Evolutionary conservation across 176 grass and related monocot species (phyloP), one percentile per base, ranked within the genome.

Genomic region (Areca catechu): DNA sequence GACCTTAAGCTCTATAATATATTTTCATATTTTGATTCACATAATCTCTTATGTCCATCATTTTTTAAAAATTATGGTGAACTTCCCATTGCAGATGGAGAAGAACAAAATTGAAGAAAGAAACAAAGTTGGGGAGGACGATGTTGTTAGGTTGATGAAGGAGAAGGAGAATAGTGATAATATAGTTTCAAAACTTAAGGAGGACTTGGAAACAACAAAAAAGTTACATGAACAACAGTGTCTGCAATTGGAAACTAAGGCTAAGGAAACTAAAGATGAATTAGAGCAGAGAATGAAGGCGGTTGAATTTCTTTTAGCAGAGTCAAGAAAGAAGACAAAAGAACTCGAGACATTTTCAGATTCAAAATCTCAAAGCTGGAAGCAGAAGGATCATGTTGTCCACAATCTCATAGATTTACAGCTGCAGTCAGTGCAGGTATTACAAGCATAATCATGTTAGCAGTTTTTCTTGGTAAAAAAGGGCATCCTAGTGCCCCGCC

Each of bases 391-490:
- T 70, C 28, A 29, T 53, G 69, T 54, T 23, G 20, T 70, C 22
- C 68, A 76, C 34, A 61, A 66, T 56, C 70, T 80, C 70, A 21
- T 70, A 48, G 55, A 69, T 80, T 3, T 83, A 61, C 76, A 83
- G 62, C 59, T 66, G 15, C 72, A 73, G 25, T 76, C 54, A 37
- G 34, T 83, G 61, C 63, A 83, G 85, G 85, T 89, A 80, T 52
- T 29, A 18, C 15, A 76, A 54, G 74, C 27, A 56, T 23, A 30
- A 65, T 24, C 29, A 20, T 75, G 22, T 51, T 50, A 28, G 57
- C 30, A 27, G 0, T 5, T 53, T 15, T 70, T 69, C 76, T 1
- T 47, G 55, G 28, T 23, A 59, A 28, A n/a, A 1, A 28, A 28
- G 27, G 27, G 27, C 27, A 28, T 5, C 27, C 27, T 28, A 5